These are phyloP conservation scores for Tuber calosporum DNA, from an alignment of 495 filamentous ascomycete species.

Conservation along the genomic window DNA sequence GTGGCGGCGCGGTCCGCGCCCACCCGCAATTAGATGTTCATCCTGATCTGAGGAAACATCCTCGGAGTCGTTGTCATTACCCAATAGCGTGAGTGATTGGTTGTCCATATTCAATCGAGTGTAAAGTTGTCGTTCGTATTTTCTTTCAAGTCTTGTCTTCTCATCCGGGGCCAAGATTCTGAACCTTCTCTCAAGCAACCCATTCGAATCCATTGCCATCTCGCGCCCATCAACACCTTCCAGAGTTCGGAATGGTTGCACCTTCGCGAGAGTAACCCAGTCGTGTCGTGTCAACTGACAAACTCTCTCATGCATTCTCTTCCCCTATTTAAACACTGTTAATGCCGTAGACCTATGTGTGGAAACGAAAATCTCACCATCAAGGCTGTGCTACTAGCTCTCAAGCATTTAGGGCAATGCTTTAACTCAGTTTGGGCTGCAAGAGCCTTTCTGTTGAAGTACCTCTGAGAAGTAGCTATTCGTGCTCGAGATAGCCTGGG, in stretches of 20 bases:
- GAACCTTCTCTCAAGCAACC: neutral
- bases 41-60: neutral
- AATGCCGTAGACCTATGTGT: neutral
- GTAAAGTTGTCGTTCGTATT: neutral
- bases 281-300: neutral
- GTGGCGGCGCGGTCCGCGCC: neutral
- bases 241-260: neutral
- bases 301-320: constrained; percentile 1
- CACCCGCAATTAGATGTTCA: neutral
- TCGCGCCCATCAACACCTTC: neutral
- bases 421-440: neutral
- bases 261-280: neutral
- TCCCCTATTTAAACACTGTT: neutral
- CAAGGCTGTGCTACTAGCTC: neutral
- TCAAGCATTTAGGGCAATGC: neutral
- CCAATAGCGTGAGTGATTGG: neutral
- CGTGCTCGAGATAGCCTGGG: neutral
- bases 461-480: neutral
- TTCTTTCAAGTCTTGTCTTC: neutral
- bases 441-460: neutral
- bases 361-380: neutral
- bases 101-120: neutral
- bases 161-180: neutral
- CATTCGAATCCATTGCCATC: neutral
- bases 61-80: neutral